Base-by-base conservation (phyloP, 1,284 basidiomycete genomes). In the Bondarzewia mesenterica region DNA sequence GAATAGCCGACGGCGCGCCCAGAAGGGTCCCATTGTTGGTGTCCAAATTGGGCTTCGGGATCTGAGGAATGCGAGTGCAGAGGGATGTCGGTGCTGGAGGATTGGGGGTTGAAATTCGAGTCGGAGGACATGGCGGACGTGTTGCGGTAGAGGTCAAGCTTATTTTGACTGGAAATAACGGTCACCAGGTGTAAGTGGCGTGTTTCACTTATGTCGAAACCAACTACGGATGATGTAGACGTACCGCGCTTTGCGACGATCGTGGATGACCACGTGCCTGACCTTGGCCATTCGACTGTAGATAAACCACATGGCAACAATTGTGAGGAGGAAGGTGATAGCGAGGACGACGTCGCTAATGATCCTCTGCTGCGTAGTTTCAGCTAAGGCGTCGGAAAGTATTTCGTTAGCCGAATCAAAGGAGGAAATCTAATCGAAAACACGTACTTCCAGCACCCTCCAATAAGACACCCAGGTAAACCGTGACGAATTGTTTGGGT, bases 221-320 rank as follows among this genome's bases (percentile, higher is more conserved):
- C n/a, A n/a, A n/a, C n/a, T n/a, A n/a, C n/a, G n/a, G n/a, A n/a
- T 37, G 8, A 37, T 10, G 36, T n/a, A 37, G 15, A 46, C 46
- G 23, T 47, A 55, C 54, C 55, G 48, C 3, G 54, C 54, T 27
- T 56, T 56, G 50, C 90, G 77, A 41, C 84, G 73, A 35, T 77
- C 76, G 49, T 88, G 80, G 59, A 94, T 83, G 7, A 95, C 80
- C 1, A 68, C 62, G 0, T 85, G 78, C 56, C 91, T 86, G 22
- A 80, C 84, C 56, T 77, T 71, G 59, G 84, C 79, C 81, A 95
- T 91, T 64, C 82, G 65, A 46, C 64, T 69, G 57, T 80, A 80
- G 57, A 95, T 87, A 63, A 87, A 95, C 82, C 88, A 93, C 66
- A 89, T 85, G 0, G 91, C 87, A 36, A 70, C 63, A 42, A 89